Base-by-base conservation (phyloP, 164 flowering plant genomes). In the Litsea cubeba region DNA sequence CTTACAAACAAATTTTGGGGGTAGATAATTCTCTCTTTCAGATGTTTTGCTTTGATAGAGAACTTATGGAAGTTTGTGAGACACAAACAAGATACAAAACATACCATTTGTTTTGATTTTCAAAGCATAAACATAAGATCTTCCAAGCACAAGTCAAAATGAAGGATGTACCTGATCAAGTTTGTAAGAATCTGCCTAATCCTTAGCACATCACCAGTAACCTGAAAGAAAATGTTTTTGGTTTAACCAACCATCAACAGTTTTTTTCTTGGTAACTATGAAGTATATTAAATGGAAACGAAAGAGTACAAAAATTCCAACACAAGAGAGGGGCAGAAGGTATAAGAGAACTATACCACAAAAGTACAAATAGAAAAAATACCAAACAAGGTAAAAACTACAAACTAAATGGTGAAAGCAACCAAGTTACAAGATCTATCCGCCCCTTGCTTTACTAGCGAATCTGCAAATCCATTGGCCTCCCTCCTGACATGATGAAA, bases 101-200 rank as follows among this genome's bases (percentile, higher is more conserved):
- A 40, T 40, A 40, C 46, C 46, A n/a, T 22, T 6, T 60, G 12
- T 5, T 64, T 25, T 23, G 3, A 64, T 28, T 64, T 63, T 1
- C 24, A 8, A 25, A 25, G 67, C 30, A 64, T 14, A 64, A 25
- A 23, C 18, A 24, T 25, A 5, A 25, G 14, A 64, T 64, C 26
- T 23, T 24, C 30, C 24, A 64, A 23, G 67, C 5, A 3, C 26
- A 25, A 66, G n/a, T n/a, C 32, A 20, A 49, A 8, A 35, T 49
- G 50, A 70, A 25, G 74, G 23, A 24, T 74, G 32, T 86, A 93
- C 99, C 98, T 95, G 87, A 95, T 84, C 89, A 95, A 83, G 79
- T 95, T 95, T 35, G 99, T 95, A 71, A 95, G 94, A 79, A 95
- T 95, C 84, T 95, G 99, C 50, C 99, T 90, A 81, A 95, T 92